A percentile compares a stretch with the other conserved stretches of the same genome.
Conservation (phyloP, 164 flowering plant species). For the Taxillus chinensis region DNA sequence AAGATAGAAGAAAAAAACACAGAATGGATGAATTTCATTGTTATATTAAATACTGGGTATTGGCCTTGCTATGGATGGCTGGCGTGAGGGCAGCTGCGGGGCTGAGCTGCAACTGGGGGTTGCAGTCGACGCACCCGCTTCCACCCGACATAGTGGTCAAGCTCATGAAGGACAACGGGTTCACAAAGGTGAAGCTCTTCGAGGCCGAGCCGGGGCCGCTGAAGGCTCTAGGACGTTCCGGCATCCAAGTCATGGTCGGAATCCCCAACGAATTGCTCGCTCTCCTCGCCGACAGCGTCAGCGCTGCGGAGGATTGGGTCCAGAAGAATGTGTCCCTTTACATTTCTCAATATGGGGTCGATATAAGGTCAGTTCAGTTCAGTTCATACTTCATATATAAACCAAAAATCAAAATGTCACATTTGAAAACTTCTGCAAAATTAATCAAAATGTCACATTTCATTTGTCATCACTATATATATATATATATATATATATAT, state of each 20-base stretch:
- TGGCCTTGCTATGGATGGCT: too few relatives aligned
- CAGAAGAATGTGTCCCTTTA: conserved; percentile 58
- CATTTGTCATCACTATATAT: neutral
- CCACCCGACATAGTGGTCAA: conserved; percentile 53
- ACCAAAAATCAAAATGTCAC: too few relatives aligned
- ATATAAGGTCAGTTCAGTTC: conserved; percentile 47
- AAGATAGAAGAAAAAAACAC: too few relatives aligned
- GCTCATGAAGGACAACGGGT: conserved; percentile 76
- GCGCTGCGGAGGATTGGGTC: conserved; percentile 63
- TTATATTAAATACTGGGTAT: too few relatives aligned
- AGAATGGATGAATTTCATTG: too few relatives aligned
- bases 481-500: too few relatives aligned
- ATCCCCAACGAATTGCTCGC: conserved; percentile 78
- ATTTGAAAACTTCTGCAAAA: too few relatives aligned
- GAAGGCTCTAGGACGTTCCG: conserved; percentile 65
- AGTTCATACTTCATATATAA: too few relatives aligned
- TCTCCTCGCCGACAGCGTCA: conserved; percentile 46
- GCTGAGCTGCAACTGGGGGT: conserved; percentile 76
- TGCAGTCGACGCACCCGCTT: conserved; percentile 57
- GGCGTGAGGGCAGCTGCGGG: conserved; percentile 18
- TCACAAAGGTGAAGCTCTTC: conserved; percentile 84
- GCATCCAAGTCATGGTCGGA: conserved; percentile 83
- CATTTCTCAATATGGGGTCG: conserved; percentile 54
- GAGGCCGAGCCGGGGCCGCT: conserved; percentile 71
- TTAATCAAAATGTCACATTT: too few relatives aligned